phyloP scores from a whole-genome alignment of 352 stramenopile species.

The Thalassiosira oceanica region DNA sequence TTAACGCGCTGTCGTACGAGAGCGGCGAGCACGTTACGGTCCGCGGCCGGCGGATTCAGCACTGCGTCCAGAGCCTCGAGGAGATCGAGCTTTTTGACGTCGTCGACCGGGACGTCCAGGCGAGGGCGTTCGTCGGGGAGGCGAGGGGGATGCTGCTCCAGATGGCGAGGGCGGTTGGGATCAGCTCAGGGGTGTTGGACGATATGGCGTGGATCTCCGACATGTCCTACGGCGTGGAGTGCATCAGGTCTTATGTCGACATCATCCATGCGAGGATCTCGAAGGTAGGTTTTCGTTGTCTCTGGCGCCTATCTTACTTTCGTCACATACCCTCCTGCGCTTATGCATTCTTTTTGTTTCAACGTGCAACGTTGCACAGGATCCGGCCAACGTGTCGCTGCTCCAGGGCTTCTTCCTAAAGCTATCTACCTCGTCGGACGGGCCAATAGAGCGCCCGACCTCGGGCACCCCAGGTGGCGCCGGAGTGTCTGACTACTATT shows the following conservation, averaged over 20 bases:
- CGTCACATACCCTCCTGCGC: too few relatives aligned
- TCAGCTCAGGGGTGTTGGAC: constrained; percentile 89
- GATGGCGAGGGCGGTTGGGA: constrained; percentile 92
- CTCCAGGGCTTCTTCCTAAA: constrained; percentile 93
- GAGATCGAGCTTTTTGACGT: constrained; percentile 95
- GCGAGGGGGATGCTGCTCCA: constrained; percentile 89
- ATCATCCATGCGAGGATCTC: constrained; percentile 91
- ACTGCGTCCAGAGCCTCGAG: constrained; percentile 88
- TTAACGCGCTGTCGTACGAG: constrained; percentile 80
- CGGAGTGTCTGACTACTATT: constrained; percentile 92
- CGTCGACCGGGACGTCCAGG: constrained; percentile 91
- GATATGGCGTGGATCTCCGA: constrained; percentile 92
- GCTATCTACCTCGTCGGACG: constrained; percentile 91
- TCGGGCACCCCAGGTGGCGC: constrained; percentile 89
- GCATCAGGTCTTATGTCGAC: constrained; percentile 92
- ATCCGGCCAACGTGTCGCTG: constrained; percentile 90
- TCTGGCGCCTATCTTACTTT: too few relatives aligned
- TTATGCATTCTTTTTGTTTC: too few relatives aligned
- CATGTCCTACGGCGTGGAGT: constrained; percentile 92
- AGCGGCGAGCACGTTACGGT: constrained; percentile 90
- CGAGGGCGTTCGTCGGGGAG: constrained; percentile 92
- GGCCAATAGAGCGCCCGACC: constrained; percentile 90
- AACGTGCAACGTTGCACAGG: too few relatives aligned
- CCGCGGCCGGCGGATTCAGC: constrained; percentile 91
- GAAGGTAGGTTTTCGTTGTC: too few relatives aligned